These are phyloP conservation scores for Exophiala calicioides DNA, from an alignment of 2,329 filamentous ascomycete genomes.

Conservation along the genomic window DNA sequence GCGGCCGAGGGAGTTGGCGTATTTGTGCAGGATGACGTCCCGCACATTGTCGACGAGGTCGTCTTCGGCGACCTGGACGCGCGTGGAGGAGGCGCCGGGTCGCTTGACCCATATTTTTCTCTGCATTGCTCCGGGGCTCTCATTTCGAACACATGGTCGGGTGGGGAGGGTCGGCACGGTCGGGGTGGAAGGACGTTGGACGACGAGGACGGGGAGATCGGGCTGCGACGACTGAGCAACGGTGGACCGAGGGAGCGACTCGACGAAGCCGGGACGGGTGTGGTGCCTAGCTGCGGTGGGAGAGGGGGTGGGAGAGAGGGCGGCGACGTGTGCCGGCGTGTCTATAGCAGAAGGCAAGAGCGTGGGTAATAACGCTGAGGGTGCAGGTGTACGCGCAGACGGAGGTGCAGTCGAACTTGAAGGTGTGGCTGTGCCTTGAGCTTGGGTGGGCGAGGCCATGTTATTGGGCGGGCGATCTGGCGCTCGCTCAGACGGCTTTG, in stretches of 20 bases:
- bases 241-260: background rate
- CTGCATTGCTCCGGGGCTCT: constrained; percentile 38
- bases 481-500: too few relatives aligned
- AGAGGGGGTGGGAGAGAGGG: background rate
- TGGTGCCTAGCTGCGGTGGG: background rate
- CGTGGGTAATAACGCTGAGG: constrained; percentile 11
- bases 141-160: constrained; percentile 22
- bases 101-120: constrained; percentile 95
- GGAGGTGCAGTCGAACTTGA: constrained; percentile 1
- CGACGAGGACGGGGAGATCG: constrained; percentile 14
- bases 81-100: constrained; percentile 78
- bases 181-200: constrained; percentile 24
- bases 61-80: constrained; percentile 81
- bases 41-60: constrained; percentile 93
- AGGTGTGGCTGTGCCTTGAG: constrained; percentile 12
- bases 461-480: too few relatives aligned
- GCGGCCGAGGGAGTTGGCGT: constrained; percentile 85
- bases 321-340: constrained; percentile 23
- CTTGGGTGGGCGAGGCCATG: too few relatives aligned
- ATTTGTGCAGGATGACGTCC: constrained; percentile 89
- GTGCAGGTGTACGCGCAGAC: constrained; percentile 9
- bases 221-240: constrained; percentile 3
- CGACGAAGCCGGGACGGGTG: background rate
- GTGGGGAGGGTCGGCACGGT: constrained; percentile 18
- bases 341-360: constrained; percentile 12